A percentile compares a stretch with the other conserved stretches of the same genome.
These are phyloP conservation scores for Evansstolkia leycettana DNA, from an alignment of 495 filamentous ascomycete species.

Conservation along the genomic window DNA sequence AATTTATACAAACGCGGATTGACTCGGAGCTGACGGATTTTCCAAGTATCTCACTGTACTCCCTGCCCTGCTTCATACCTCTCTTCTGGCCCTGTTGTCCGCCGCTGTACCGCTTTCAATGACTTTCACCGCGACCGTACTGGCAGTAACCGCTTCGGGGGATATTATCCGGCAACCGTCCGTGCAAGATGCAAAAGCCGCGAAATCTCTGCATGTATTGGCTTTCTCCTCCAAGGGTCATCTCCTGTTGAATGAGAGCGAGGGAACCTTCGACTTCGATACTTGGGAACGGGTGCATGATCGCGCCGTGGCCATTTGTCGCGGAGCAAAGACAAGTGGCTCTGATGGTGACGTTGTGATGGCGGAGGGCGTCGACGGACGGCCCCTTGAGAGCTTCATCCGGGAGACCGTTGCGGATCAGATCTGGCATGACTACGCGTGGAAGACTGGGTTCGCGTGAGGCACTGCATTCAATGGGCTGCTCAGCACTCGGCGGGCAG, in stretches of 20 bases:
- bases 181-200: constrained; percentile 38
- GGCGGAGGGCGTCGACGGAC: constrained; percentile 18
- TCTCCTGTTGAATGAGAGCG: constrained; percentile 66
- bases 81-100: constrained; percentile 61
- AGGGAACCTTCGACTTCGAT: constrained; percentile 63
- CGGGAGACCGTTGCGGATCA: constrained; percentile 48
- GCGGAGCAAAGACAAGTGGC: constrained; percentile 20
- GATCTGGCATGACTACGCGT: constrained; percentile 24
- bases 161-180: constrained; percentile 44
- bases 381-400: constrained; percentile 45
- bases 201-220: constrained; percentile 62
- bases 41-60: constrained; percentile 59
- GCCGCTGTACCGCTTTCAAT: constrained; percentile 63
- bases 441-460: constrained; percentile 31
- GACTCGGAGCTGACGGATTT: constrained; percentile 5
- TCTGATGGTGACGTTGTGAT: constrained; percentile 34
- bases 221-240: constrained; percentile 65
- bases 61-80: constrained; percentile 62
- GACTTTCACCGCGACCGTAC: constrained; percentile 49
- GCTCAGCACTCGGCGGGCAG: too few species aligned
- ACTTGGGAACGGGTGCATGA: constrained; percentile 65
- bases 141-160: constrained; percentile 44
- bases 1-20: not conserved
- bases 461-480: too few species aligned
- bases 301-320: constrained; percentile 52